phyloP scores from a whole-genome alignment of 2,329 filamentous ascomycete species.

The Shiraia sp. region DNA sequence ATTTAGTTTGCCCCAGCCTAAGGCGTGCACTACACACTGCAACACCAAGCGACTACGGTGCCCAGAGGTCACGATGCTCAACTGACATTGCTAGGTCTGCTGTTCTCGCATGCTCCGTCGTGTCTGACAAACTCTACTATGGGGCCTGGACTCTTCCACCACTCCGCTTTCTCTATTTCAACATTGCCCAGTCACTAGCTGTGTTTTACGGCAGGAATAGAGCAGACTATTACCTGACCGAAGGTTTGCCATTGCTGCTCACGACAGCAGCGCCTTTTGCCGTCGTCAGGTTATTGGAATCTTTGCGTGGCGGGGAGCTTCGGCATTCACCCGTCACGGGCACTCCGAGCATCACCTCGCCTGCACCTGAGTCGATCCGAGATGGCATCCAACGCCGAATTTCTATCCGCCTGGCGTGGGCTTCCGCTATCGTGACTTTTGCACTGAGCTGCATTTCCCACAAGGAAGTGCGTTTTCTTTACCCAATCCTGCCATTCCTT shows the following conservation, averaged over 20 bases:
- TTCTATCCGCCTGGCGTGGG: slow-evolving; percentile 37
- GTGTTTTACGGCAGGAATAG: slow-evolving; percentile 91
- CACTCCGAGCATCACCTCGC: not conserved
- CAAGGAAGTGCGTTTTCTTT: slow-evolving; percentile 97
- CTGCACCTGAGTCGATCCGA: slow-evolving; percentile 1
- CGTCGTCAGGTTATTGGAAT: slow-evolving; percentile 63
- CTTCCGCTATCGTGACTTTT: slow-evolving; percentile 63
- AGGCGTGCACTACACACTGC: slow-evolving; percentile 8
- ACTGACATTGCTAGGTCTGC: slow-evolving; percentile 49
- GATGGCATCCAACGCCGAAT: slow-evolving; percentile 16
- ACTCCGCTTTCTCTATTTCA: slow-evolving; percentile 86
- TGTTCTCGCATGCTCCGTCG: slow-evolving; percentile 65
- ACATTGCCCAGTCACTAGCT: slow-evolving; percentile 82
- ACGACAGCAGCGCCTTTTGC: slow-evolving; percentile 83
- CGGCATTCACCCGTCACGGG: slow-evolving; percentile 21
- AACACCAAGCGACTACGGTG: slow-evolving; percentile 9
- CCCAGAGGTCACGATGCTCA: slow-evolving; percentile 7
- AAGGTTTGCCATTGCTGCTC: slow-evolving; percentile 84
- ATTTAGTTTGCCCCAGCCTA: slow-evolving; percentile 7
- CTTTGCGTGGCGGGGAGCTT: slow-evolving; percentile 14
- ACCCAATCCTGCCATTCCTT: slow-evolving; percentile 84
- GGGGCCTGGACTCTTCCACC: slow-evolving; percentile 86
- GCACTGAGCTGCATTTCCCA: slow-evolving; percentile 80
- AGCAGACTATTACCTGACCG: slow-evolving; percentile 89
- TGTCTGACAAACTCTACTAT: slow-evolving; percentile 80